Base-by-base conservation (phyloP, 2,329 filamentous ascomycete species). In the Teratosphaeria zuluensis region DNA sequence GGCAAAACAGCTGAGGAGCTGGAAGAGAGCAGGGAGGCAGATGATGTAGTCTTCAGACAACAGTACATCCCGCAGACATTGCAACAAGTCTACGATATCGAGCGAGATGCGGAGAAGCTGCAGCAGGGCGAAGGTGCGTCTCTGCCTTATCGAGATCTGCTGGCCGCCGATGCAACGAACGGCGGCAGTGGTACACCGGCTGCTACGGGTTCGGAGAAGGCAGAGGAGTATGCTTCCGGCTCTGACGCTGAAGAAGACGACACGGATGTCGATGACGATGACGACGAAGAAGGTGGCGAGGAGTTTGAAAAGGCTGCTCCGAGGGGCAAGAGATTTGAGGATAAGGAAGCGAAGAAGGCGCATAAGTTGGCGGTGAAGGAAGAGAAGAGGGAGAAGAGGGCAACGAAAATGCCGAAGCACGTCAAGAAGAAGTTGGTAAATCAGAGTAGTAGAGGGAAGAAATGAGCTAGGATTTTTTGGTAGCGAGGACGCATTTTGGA, bases 21-120 rank as follows among this genome's bases (percentile, higher is more conserved):
- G 1, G 80, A 85, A 56, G 78, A 84, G 19, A 59, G 58, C 21
- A 56, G 38, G 21, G 87, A 92, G 64, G 84, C 92, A 9, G 89
- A 96, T 67, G 90, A 91, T 59, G 89, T 94, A 64, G 94, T 97
- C 5, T 99, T 96, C 78, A 84, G 92, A 67, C 88, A 96, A 68
- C 90, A 96, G 73, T 99, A 95, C 73, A 97, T 99, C 56, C 94
- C 94, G 0, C 92, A 96, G 73, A 97, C 89, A 0, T 80, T 99
- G 51, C 89, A 97, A 65, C 90, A 99, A 70, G 92, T 99, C 4
- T 96, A 96, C 73, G 92, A 99, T 71, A 86, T 96, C 55, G 94
- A 97, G 74, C 87, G 92, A 66, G 94, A 97, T 66, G 89, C 86
- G 1, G 86, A 90, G 66, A 86, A 85, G 71, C 82, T 96, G 24